These are phyloP conservation scores for Skeletonema grethae DNA, from an alignment of 108 stramenopile species.

Conservation along the genomic window DNA sequence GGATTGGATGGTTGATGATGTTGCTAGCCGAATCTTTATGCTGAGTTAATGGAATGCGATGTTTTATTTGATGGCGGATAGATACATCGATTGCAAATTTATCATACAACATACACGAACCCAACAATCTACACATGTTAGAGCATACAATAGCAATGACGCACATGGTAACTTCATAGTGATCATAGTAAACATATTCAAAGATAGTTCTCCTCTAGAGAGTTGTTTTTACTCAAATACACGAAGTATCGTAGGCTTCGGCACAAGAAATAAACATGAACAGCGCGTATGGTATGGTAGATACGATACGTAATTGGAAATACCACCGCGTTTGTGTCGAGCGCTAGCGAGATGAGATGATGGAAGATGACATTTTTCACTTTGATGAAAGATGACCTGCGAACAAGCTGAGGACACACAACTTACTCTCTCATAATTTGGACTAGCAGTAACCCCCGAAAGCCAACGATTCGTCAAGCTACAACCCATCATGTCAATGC, in stretches of 20 bases:
- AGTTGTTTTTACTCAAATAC: too few relatives aligned
- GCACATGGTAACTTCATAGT: neutral
- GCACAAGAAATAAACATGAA: too few relatives aligned
- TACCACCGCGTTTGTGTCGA: too few relatives aligned
- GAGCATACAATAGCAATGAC: neutral
- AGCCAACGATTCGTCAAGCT: neutral
- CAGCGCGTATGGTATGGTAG: too few relatives aligned
- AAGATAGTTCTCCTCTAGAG: too few relatives aligned
- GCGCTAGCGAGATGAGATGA: too few relatives aligned
- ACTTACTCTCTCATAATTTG: neutral
- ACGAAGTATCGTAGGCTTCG: too few relatives aligned
- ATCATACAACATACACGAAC: neutral
- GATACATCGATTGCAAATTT: neutral
- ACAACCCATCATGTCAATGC: neutral
- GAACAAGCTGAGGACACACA: neutral
- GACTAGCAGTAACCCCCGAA: neutral
- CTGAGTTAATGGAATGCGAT: constrained; percentile 38
- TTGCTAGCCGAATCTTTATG: constrained; percentile 93
- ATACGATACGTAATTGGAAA: too few relatives aligned
- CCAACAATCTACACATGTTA: neutral
- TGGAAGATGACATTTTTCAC: too few relatives aligned
- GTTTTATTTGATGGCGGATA: too few relatives aligned
- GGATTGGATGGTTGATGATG: constrained; percentile 97
- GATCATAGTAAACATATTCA: too few relatives aligned
- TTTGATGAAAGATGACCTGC: neutral